These are phyloP conservation scores for Beauveria scarabaeidicola DNA, from an alignment of 2,329 filamentous ascomycete genomes.

Conservation along the genomic window DNA sequence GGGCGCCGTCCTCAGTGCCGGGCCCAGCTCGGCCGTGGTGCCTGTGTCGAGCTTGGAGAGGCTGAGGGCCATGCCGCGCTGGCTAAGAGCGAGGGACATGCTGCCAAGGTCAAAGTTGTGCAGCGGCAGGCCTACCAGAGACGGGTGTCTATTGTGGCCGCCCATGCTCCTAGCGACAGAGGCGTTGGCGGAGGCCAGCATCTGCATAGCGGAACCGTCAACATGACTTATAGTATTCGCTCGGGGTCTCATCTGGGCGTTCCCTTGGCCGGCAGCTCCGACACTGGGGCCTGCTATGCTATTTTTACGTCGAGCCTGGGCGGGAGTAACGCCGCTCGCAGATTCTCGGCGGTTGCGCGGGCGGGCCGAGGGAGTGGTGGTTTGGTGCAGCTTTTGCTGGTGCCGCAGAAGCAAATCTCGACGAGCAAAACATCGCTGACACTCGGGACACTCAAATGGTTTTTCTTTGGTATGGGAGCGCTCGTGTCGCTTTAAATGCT, in stretches of 20 bases:
- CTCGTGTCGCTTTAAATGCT: conserved; percentile 69
- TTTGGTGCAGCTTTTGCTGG: conserved; percentile 97
- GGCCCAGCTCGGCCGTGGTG: conserved; percentile 53
- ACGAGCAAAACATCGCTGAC: conserved; percentile 86
- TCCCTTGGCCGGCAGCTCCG: conserved; percentile 31
- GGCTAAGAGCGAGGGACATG: conserved; percentile 61
- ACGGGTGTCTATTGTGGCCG: conserved; percentile 64
- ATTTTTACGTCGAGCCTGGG: conserved; percentile 75
- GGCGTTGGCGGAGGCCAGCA: conserved; percentile 55
- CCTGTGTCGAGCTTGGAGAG: conserved; percentile 80
- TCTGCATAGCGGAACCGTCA: conserved; percentile 65
- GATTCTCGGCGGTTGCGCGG: conserved; percentile 88
- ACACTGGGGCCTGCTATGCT: conserved; percentile 60
- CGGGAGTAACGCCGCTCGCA: conserved; percentile 60
- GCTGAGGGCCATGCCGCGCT: conserved; percentile 57
- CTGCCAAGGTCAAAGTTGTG: conserved; percentile 56
- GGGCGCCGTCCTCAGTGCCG: conserved; percentile 71
- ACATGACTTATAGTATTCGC: conserved; percentile 96
- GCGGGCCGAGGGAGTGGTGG: conserved; percentile 76
- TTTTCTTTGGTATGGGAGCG: conserved; percentile 65
- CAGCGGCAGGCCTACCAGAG: conserved; percentile 58
- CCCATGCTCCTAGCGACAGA: conserved; percentile 41
- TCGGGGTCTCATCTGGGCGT: conserved; percentile 66
- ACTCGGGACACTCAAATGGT: conserved; percentile 95
- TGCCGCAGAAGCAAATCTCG: conserved; percentile 86